Conservation (phyloP, 768 basidiomycete genomes). For the Exsudoporus frostii region DNA sequence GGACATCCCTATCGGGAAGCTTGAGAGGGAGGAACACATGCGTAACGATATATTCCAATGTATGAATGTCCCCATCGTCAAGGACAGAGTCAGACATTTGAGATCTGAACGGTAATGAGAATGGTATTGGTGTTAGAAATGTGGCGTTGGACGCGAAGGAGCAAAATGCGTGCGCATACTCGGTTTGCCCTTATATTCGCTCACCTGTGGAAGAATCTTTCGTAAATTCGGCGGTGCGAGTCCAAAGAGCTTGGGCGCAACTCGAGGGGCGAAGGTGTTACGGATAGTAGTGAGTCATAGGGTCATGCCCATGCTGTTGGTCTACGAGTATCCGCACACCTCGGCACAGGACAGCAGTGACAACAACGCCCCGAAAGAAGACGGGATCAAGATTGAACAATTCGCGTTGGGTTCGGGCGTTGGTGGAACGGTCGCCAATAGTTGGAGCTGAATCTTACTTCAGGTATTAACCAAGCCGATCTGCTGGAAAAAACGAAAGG, state of each 20-base stretch:
- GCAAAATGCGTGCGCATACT: neutral
- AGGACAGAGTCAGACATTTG: slow-evolving; percentile 8
- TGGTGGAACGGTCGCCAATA: too few species aligned
- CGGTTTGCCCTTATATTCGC: slow-evolving; percentile 34
- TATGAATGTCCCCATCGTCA: neutral
- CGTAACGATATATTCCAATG: slow-evolving; percentile 34
- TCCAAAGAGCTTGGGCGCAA: too few species aligned
- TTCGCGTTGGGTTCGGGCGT: too few species aligned
- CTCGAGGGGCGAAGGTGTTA: too few species aligned
- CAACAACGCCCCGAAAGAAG: too few species aligned
- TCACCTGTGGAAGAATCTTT: neutral
- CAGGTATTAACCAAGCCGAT: too few species aligned
- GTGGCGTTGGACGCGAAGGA: neutral
- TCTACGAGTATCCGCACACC: too few species aligned
- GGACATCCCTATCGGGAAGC: slow-evolving; percentile 38
- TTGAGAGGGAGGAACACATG: slow-evolving; percentile 44
- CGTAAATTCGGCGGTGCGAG: neutral
- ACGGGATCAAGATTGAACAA: too few species aligned
- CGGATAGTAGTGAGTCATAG: too few species aligned
- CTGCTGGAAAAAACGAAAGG: neutral
- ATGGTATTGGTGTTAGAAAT: neutral
- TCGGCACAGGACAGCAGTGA: too few species aligned
- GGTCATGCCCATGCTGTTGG: too few species aligned
- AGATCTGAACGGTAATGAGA: neutral
- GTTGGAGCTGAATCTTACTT: too few species aligned